These are phyloP conservation scores for Kazachstania psychrophila DNA, from an alignment of 805 yeast species.

Conservation along the genomic window DNA sequence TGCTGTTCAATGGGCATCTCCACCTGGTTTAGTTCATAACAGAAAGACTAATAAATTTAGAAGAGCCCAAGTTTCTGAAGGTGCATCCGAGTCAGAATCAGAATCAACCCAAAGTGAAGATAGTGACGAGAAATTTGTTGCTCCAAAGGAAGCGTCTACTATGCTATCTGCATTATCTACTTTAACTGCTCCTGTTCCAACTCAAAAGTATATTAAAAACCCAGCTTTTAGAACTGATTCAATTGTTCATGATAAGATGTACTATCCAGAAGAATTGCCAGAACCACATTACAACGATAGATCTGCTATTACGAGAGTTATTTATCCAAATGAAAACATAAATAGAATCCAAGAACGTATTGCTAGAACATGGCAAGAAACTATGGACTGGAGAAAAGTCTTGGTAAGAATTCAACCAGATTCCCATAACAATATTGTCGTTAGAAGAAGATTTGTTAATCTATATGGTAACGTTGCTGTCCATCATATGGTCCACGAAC, in stretches of 20 bases:
- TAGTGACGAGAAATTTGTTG: slow-evolving; percentile 23
- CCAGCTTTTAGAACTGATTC: slow-evolving; percentile 57
- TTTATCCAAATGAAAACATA: slow-evolving; percentile 27
- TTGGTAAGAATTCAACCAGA: slow-evolving; percentile 76
- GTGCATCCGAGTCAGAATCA: slow-evolving; percentile 7
- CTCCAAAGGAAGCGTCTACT: slow-evolving; percentile 68
- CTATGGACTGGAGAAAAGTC: slow-evolving; percentile 83
- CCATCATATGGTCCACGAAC: slow-evolving; percentile 62
- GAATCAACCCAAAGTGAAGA: slow-evolving; percentile 3
- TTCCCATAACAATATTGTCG: slow-evolving; percentile 87
- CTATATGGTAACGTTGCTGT: slow-evolving; percentile 94
- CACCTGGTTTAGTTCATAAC: slow-evolving; percentile 18
- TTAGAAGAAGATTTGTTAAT: slow-evolving; percentile 68
- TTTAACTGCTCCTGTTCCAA: slow-evolving; percentile 73
- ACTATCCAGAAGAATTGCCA: slow-evolving; percentile 59
- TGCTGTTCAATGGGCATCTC: slow-evolving; percentile 21
- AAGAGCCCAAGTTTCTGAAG: slow-evolving; percentile 19
- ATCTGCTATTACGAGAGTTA: slow-evolving; percentile 19
- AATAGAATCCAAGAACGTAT: slow-evolving; percentile 50
- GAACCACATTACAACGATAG: slow-evolving; percentile 34
- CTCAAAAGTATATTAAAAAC: slow-evolving; percentile 52
- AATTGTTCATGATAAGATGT: slow-evolving; percentile 75
- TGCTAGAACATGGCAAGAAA: slow-evolving; percentile 78
- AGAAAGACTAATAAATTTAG: slow-evolving; percentile 16
- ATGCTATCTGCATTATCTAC: slow-evolving; percentile 70